These are phyloP conservation scores for Fusarium verticillioides DNA, from an alignment of 2,329 filamentous ascomycete species.

Conservation along the genomic window DNA sequence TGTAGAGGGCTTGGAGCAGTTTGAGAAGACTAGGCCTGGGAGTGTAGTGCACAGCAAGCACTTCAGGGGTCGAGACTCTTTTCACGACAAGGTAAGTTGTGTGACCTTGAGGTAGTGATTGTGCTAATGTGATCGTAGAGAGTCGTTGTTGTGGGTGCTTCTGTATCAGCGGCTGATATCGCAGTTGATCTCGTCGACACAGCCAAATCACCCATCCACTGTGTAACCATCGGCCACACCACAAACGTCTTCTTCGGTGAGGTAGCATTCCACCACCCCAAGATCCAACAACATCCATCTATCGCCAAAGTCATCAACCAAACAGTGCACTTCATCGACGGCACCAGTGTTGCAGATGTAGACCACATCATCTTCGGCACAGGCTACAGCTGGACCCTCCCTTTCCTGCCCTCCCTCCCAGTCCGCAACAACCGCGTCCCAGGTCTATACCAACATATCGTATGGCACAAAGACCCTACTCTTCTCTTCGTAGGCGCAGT, in stretches of 20 bases:
- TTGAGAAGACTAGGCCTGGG: slow-evolving; percentile 58
- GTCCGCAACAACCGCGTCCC: slow-evolving; percentile 66
- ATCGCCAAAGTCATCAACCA: slow-evolving; percentile 58
- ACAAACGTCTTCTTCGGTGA: slow-evolving; percentile 67
- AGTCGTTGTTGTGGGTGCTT: slow-evolving; percentile 71
- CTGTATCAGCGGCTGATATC: slow-evolving; percentile 73
- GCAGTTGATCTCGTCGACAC: slow-evolving; percentile 62
- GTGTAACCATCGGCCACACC: slow-evolving; percentile 61
- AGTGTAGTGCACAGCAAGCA: slow-evolving; percentile 67
- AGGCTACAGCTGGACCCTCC: slow-evolving; percentile 72
- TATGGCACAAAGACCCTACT: slow-evolving; percentile 64
- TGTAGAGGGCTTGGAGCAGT: slow-evolving; percentile 60
- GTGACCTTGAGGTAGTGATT: rapidly evolving
- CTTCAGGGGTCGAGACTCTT: slow-evolving; percentile 59
- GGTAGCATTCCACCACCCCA: slow-evolving; percentile 68
- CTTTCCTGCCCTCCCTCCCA: slow-evolving; percentile 65
- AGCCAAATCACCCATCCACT: slow-evolving; percentile 60
- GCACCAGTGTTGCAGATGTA: slow-evolving; percentile 61
- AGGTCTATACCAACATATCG: slow-evolving; percentile 67
- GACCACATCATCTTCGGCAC: slow-evolving; percentile 75
- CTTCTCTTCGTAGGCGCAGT: slow-evolving; percentile 69
- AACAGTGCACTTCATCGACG: slow-evolving; percentile 67
- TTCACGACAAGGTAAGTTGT: slow-evolving; percentile 55
- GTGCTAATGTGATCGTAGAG: slow-evolving; percentile 50
- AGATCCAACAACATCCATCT: slow-evolving; percentile 59